These are phyloP conservation scores for Penicillium salamii DNA, from an alignment of 495 filamentous ascomycete species.

Conservation along the genomic window DNA sequence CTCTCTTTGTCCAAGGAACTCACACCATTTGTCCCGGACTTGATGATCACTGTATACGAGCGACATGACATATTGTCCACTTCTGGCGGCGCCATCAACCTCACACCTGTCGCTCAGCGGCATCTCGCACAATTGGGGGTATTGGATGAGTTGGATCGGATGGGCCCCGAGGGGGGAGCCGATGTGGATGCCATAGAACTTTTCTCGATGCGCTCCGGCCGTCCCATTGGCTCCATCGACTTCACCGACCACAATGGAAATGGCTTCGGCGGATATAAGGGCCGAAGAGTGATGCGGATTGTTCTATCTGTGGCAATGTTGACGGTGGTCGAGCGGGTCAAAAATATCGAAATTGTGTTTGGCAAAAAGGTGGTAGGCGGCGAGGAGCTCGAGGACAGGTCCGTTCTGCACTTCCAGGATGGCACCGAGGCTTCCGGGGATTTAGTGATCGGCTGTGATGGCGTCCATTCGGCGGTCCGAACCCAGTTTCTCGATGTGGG, in stretches of 20 bases:
- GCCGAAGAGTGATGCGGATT: conserved; percentile 47
- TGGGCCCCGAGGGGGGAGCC: conserved; percentile 44
- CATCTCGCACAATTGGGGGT: conserved; percentile 57
- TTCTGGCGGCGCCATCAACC: conserved; percentile 60
- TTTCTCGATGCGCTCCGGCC: conserved; percentile 50
- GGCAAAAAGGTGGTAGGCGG: conserved; percentile 39
- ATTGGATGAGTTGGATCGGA: conserved; percentile 38
- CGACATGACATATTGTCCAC: conserved; percentile 53
- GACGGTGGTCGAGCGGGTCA: conserved; percentile 36
- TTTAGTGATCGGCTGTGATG: conserved; percentile 60
- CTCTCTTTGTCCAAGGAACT: conserved; percentile 50
- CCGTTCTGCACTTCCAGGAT: conserved; percentile 50
- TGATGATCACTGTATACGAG: conserved; percentile 55
- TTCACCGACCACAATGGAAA: conserved; percentile 37
- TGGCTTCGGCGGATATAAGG: conserved; percentile 43
- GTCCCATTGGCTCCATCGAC: conserved; percentile 41
- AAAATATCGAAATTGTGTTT: conserved; percentile 37
- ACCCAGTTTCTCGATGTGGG: conserved; percentile 50
- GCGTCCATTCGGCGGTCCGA: conserved; percentile 58
- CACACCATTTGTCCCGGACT: conserved; percentile 38
- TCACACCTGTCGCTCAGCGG: conserved; percentile 59
- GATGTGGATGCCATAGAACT: conserved; percentile 52
- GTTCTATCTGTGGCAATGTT: conserved; percentile 47
- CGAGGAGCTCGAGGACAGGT: conserved; percentile 38
- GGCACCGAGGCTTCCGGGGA: conserved; percentile 46